Conservation (phyloP, 2,329 filamentous ascomycete species). For the Colletotrichum chlorophyti region DNA sequence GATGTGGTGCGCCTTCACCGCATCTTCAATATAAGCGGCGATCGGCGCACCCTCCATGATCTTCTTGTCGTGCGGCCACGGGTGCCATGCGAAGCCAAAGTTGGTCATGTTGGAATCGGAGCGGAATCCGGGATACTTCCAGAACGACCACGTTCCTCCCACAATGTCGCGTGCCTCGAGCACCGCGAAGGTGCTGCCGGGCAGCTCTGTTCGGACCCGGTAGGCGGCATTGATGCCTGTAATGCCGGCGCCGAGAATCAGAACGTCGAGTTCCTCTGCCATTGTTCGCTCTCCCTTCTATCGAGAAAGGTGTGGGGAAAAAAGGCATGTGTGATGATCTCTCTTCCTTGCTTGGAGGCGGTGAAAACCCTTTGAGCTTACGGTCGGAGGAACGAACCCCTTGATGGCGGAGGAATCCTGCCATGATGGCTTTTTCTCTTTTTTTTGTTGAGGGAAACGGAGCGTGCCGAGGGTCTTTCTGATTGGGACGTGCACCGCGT, state of each 20-base stretch:
- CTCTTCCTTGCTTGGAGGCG: too few species aligned
- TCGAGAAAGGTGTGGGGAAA: too few species aligned
- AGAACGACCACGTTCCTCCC: constrained; percentile 82
- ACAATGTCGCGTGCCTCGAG: constrained; percentile 71
- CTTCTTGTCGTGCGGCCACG: constrained; percentile 65
- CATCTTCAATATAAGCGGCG: constrained; percentile 59
- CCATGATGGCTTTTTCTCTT: too few species aligned
- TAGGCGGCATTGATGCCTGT: constrained; percentile 79
- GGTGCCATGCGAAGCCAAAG: constrained; percentile 74
- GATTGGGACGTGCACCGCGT: too few species aligned
- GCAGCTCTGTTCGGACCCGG: constrained; percentile 64
- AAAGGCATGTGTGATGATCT: too few species aligned
- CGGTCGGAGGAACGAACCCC: too few species aligned
- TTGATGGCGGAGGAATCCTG: too few species aligned
- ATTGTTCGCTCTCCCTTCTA: background rate
- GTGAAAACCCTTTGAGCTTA: too few species aligned
- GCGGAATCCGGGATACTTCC: constrained; percentile 77
- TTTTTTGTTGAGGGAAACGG: too few species aligned
- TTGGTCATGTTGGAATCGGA: constrained; percentile 68
- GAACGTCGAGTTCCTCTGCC: constrained; percentile 51
- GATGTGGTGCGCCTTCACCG: constrained; percentile 57
- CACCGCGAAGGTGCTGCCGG: constrained; percentile 65
- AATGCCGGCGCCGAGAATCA: constrained; percentile 76
- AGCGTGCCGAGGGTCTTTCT: too few species aligned
- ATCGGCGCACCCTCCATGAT: constrained; percentile 62